Percentiles rank a stretch among this genome's conserved stretches.
These are phyloP conservation scores for Westerdykella ornata DNA, from an alignment of 2,329 filamentous ascomycete genomes.

Conservation along the genomic window DNA sequence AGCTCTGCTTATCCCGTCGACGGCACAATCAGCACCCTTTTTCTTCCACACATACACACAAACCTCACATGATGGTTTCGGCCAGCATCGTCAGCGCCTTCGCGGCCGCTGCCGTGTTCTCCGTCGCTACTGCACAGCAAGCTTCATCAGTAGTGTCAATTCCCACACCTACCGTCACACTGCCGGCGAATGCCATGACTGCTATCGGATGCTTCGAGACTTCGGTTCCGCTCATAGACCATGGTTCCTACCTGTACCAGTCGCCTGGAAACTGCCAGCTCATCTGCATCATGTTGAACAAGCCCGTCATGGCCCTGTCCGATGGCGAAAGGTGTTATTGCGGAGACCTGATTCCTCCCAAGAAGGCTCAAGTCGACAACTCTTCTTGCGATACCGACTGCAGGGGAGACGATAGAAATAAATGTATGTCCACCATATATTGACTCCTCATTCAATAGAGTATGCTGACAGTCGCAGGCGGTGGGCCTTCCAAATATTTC, in stretches of 20 bases:
- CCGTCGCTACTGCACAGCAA: constrained; percentile 22
- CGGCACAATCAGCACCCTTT: constrained; percentile 6
- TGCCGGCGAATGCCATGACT: constrained; percentile 21
- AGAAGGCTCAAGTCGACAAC: constrained; percentile 49
- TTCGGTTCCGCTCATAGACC: constrained; percentile 42
- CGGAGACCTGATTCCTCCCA: constrained; percentile 60
- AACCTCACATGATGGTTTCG: constrained; percentile 26
- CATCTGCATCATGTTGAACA: constrained; percentile 43
- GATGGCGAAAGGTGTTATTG: constrained; percentile 64
- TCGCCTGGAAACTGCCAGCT: constrained; percentile 51
- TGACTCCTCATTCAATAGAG: constrained; percentile 1
- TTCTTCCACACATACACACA: constrained; percentile 1
- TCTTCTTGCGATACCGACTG: constrained; percentile 60
- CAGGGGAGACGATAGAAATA: constrained; percentile 54
- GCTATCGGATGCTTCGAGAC: constrained; percentile 49
- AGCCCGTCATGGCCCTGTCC: constrained; percentile 57
- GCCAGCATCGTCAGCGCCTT: constrained; percentile 27
- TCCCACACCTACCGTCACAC: constrained; percentile 27
- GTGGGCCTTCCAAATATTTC: constrained; percentile 49
- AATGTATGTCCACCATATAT: constrained; percentile 51
- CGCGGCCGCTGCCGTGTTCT: constrained; percentile 27
- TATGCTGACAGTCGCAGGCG: constrained; percentile 44
- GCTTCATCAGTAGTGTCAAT: constrained; percentile 14
- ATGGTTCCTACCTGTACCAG: constrained; percentile 48
- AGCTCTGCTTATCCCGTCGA: constrained; percentile 16